Base-by-base conservation (phyloP, 495 filamentous ascomycete genomes). In the Oidiodendron maius region DNA sequence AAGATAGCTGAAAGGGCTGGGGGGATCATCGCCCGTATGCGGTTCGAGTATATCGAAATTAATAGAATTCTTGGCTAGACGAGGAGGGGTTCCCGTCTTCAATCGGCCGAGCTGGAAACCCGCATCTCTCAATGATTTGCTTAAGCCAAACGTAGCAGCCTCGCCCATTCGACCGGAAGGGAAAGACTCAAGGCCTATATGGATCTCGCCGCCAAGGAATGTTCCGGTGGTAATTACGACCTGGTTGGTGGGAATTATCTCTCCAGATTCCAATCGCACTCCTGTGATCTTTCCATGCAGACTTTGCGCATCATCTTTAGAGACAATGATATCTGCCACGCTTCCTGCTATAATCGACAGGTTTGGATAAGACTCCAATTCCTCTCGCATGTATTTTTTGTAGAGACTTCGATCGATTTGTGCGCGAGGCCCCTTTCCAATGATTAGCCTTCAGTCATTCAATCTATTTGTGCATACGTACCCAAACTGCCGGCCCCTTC, bases 141-240 rank as follows among this genome's bases (percentile, higher is more conserved):
- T 95, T 32, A 98, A 74, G 1, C 94, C 91, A 54, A 89, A 89
- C 1, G 93, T 96, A 0, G 93, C 90, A 24, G 87, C 87, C 67
- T 98, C 93, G 4, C 93, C 93, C 71, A 98, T 91, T 1, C 93
- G 80, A 0, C 93, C 93, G 0, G 93, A 84, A 0, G 94, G 94
- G 53, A 74, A 93, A 0, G 72, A 77, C 34, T 94, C 79, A 3
- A 98, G 64, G 4, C 93, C 93, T 49, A 98, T 91, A 60, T 98
- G 93, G 47, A 98, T 98, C 64, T 97, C 94, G 18, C 93, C 93
- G 41, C 94, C 87, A 6, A 98, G 68, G 59, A 98, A 98, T 0
- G 93, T 98, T 0, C 93, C 93, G 0, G 93, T 97, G 0, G 93
- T 97, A 57, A 98, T 96, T 34, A 97, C 76, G 17, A 96, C 91